phyloP scores from a whole-genome alignment of 83 land plant genomes.

The Thuja plicata region DNA sequence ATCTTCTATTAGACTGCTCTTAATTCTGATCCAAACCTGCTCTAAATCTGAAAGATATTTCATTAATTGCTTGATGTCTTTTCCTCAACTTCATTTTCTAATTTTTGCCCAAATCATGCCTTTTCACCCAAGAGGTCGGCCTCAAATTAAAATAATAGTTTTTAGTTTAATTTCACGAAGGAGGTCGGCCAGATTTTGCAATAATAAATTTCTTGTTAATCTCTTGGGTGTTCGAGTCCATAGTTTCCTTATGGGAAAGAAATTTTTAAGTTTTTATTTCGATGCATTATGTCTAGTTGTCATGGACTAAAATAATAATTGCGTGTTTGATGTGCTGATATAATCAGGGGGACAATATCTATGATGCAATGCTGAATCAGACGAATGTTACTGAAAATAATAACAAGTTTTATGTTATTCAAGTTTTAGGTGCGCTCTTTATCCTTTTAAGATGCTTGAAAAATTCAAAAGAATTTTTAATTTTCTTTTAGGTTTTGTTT shows the following conservation, averaged over 20 bases:
- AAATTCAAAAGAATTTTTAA: not conserved
- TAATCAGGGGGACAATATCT: constrained; percentile 71
- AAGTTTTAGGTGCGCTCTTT: constrained; percentile 68
- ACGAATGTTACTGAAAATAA: constrained; percentile 88
- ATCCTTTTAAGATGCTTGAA: not conserved
- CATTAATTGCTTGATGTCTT: no score
- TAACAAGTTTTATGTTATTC: constrained; percentile 92
- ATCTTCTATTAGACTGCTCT: no score
- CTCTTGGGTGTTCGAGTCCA: not conserved
- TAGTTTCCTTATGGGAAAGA: not conserved
- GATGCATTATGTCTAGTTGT: not conserved
- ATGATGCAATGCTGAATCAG: constrained; percentile 97
- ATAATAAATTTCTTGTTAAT: no score
- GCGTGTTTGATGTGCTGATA: not conserved
- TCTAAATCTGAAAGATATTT: no score
- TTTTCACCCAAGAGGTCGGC: no score
- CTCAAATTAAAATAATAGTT: no score
- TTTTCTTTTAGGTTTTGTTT: not conserved
- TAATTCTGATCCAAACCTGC: no score
- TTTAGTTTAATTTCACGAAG: no score
- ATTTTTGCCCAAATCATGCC: no score
- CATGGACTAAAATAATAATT: not conserved
- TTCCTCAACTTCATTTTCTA: no score
- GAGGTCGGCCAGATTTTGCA: no score
- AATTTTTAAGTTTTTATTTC: not conserved